A percentile compares a stretch with the other conserved stretches of the same genome.
Evolutionary conservation across 768 basidiomycete species (phyloP).

Genomic region (Kwoniella pini): DNA sequence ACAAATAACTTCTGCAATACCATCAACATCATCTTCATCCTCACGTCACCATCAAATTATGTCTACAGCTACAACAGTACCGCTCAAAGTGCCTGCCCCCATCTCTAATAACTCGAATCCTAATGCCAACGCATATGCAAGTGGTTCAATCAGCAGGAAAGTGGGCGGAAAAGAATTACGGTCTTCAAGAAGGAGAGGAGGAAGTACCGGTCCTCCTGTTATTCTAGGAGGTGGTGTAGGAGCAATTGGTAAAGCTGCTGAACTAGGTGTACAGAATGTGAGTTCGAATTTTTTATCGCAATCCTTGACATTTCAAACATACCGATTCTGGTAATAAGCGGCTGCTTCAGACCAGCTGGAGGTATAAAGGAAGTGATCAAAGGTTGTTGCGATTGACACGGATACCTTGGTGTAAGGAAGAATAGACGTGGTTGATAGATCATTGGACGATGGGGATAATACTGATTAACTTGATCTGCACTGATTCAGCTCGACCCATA

Average conservation of each 20-base stretch:
- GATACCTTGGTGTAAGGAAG: slow-evolving; percentile 3
- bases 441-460: neutral
- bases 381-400: neutral
- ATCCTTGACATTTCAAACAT: no score
- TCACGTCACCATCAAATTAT: slow-evolving; percentile 2
- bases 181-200: slow-evolving; percentile 22
- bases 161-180: slow-evolving; percentile 8
- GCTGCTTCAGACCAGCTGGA: neutral
- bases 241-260: slow-evolving; percentile 19
- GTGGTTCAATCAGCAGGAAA: neutral
- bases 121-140: slow-evolving; percentile 1
- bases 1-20: neutral
- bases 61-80: slow-evolving; percentile 5
- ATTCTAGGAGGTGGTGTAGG: slow-evolving; percentile 34
- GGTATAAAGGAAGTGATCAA: slow-evolving; percentile 5
- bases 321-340: no score
- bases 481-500: slow-evolving; percentile 16
- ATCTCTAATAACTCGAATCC: neutral
- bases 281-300: neutral
- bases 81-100: slow-evolving; percentile 8
- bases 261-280: slow-evolving; percentile 13
- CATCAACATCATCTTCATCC: neutral
- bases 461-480: neutral
- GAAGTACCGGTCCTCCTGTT: slow-evolving; percentile 28
- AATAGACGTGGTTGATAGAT: neutral